These are phyloP conservation scores for Pythium utonaiense DNA, from an alignment of 352 stramenopile genomes.

Conservation along the genomic window DNA sequence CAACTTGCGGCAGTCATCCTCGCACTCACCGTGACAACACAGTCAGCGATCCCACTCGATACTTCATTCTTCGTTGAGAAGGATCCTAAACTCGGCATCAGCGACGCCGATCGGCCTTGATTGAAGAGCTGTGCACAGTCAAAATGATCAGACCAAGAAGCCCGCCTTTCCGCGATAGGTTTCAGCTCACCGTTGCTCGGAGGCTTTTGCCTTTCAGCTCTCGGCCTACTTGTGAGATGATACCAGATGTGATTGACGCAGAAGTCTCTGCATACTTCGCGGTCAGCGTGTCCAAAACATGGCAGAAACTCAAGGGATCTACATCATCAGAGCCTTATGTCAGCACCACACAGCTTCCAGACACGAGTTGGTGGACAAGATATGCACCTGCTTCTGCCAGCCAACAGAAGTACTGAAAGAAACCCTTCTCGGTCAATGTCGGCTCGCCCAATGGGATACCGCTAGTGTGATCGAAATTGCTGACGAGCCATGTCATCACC, in stretches of 20 bases:
- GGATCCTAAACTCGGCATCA: slow-evolving; percentile 1
- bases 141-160: background rate
- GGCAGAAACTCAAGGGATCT: slow-evolving; percentile 59
- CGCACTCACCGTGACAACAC: slow-evolving; percentile 51
- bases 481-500: slow-evolving; percentile 44
- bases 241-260: slow-evolving; percentile 15
- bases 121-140: slow-evolving; percentile 6
- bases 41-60: slow-evolving; percentile 40
- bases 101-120: slow-evolving; percentile 8
- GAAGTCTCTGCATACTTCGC: slow-evolving; percentile 59
- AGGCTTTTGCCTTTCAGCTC: slow-evolving; percentile 17
- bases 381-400: slow-evolving; percentile 52
- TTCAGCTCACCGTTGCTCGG: slow-evolving; percentile 9
- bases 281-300: slow-evolving; percentile 54
- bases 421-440: slow-evolving; percentile 46
- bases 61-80: background rate
- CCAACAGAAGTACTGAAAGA: slow-evolving; percentile 71
- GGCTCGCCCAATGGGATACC: background rate
- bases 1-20: slow-evolving; percentile 35
- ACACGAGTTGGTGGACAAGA: background rate
- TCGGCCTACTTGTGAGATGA: slow-evolving; percentile 7
- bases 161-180: too few species aligned
- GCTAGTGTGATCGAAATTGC: slow-evolving; percentile 48
- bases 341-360: background rate
- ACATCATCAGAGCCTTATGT: background rate